Evolutionary conservation across 495 filamentous ascomycete species (phyloP), one percentile per base, ranked within the genome.

Genomic region (Podospora sp.): DNA sequence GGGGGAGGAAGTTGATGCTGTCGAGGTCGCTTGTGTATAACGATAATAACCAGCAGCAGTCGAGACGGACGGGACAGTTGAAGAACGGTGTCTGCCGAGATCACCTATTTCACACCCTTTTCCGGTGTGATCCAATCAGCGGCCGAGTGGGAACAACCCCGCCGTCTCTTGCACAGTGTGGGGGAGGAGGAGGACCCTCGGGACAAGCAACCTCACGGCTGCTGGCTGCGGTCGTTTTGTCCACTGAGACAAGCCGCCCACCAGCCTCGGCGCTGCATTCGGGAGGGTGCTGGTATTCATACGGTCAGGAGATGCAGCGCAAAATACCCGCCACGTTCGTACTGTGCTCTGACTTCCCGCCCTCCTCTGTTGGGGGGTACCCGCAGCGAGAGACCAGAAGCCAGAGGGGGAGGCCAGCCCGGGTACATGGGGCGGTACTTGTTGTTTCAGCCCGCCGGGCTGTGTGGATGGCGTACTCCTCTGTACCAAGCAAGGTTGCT

Each of bases 191-290:
- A n/a, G n/a, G n/a, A n/a, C n/a, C n/a, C n/a, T n/a, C n/a, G n/a
- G 35, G 35, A 52, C 25, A 27, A 63, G 18, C 29, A n/a, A 33
- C 29, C 29, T 3, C 29, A 63, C n/a, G 60, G 21, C 40, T 20
- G 8, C 36, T 36, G 46, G 22, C 49, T 63, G 22, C 61, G 61
- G 61, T 27, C 64, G 52, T 14, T n/a, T 25, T 35, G 49, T 59
- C 65, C 65, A 68, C 52, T 67, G 6, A 65, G 27, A 66, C 22
- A n/a, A 27, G n/a, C 21, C 60, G 33, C 59, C 50, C 40, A 59
- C 62, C 33, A 60, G 51, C 65, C 69, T 62, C 69, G 69, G 59
- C 33, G 65, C 63, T 66, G 63, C 66, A 50, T 66, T 69, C 64
- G 66, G 70, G 21, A 67, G 66, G n/a, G 53, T 50, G 20, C 49